These are phyloP conservation scores for Huntiella omanensis DNA, from an alignment of 2,329 filamentous ascomycete species.

Conservation along the genomic window DNA sequence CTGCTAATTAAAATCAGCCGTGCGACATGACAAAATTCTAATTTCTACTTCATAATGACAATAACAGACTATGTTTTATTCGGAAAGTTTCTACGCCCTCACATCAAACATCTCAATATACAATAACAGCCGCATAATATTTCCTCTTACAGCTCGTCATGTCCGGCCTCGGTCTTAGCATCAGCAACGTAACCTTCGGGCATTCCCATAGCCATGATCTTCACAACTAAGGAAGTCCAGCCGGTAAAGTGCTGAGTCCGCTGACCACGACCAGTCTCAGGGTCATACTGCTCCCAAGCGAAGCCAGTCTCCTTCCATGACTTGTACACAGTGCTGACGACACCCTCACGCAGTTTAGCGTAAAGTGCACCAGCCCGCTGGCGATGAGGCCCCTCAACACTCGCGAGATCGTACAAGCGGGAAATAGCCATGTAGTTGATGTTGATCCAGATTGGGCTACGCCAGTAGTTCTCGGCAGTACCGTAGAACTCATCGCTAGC, in stretches of 20 bases:
- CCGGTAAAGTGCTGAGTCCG: conserved; percentile 95
- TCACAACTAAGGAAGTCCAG: conserved; percentile 96
- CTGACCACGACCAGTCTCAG: conserved; percentile 82
- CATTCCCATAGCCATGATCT: conserved; percentile 74
- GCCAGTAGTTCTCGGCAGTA: conserved; percentile 93
- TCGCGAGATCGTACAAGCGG: conserved; percentile 15
- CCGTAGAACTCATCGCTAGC: conserved; percentile 67
- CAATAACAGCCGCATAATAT: too few species aligned
- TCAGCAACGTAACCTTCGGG: conserved; percentile 33
- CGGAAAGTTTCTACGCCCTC: too few species aligned
- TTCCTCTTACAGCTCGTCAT: conserved; percentile 28
- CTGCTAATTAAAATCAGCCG: too few species aligned
- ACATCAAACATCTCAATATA: too few species aligned
- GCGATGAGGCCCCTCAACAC: conserved; percentile 46
- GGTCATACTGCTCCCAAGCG: conserved; percentile 97
- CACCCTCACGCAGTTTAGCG: conserved; percentile 55
- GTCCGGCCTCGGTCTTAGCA: conserved; percentile 14
- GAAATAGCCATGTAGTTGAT: conserved; percentile 66
- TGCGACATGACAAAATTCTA: too few species aligned
- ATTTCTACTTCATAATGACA: too few species aligned
- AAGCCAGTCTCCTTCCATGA: conserved; percentile 86
- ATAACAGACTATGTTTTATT: too few species aligned
- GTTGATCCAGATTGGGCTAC: conserved; percentile 85
- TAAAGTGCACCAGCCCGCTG: conserved; percentile 56
- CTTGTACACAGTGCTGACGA: conserved; percentile 75